phyloP scores from a whole-genome alignment of 176 grass and related monocot genomes.

The Avena atlantica region DNA sequence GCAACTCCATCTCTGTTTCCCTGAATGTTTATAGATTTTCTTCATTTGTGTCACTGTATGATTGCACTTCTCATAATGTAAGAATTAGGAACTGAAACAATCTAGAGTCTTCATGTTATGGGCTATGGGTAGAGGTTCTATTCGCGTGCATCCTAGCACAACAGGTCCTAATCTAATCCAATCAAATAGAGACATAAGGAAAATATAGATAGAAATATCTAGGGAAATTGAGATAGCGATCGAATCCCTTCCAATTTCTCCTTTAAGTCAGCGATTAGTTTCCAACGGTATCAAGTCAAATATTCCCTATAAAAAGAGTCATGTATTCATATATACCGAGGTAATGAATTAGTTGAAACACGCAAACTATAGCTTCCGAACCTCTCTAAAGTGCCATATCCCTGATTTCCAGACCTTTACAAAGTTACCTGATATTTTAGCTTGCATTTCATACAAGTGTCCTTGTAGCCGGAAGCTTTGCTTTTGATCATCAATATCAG shows the following conservation, averaged over 20 bases:
- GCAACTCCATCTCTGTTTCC: not conserved
- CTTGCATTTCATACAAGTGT: slow-evolving; percentile 24
- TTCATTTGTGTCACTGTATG: not conserved
- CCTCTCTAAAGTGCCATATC: slow-evolving; percentile 7
- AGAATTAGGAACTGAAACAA: not conserved
- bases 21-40: slow-evolving; percentile 6
- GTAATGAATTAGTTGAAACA: not conserved
- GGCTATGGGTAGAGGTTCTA: not conserved
- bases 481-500: slow-evolving; percentile 23
- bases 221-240: not conserved
- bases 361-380: not conserved
- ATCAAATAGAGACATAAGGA: not conserved
- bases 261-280: not conserved
- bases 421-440: not conserved
- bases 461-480: slow-evolving; percentile 12
- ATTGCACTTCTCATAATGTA: not conserved
- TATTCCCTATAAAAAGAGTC: slow-evolving; percentile 2
- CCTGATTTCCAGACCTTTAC: not conserved
- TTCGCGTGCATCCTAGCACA: not conserved
- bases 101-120: not conserved
- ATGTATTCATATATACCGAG: not conserved
- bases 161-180: not conserved
- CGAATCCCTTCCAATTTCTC: not conserved
- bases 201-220: not conserved
- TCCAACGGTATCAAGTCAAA: not conserved